Evolutionary conservation across 1,284 basidiomycete genomes (phyloP).

Genomic region (Cutaneotrichosporon mucoides): DNA sequence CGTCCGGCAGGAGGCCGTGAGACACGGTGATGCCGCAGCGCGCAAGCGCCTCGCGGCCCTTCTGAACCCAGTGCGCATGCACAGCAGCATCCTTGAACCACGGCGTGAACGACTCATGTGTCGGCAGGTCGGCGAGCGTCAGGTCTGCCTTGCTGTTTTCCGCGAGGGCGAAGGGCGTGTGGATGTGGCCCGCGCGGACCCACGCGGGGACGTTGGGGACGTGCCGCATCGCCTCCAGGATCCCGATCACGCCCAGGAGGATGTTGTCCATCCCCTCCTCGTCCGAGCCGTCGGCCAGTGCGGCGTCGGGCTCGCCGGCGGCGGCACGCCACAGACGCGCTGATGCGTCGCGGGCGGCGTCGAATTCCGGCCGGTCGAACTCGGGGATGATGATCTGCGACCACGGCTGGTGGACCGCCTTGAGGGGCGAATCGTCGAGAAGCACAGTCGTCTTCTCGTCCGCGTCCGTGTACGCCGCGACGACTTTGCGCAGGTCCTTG

Average conservation of each 20-base stretch:
- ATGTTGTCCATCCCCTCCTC: constrained; percentile 31
- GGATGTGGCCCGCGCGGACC: constrained; percentile 40
- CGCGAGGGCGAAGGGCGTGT: not conserved
- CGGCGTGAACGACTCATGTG: constrained; percentile 27
- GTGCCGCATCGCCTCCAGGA: constrained; percentile 36
- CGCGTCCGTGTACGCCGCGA: constrained; percentile 24
- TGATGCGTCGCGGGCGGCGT: not conserved
- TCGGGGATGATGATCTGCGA: constrained; percentile 46
- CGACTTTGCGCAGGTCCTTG: constrained; percentile 45
- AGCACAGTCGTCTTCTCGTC: constrained; percentile 35
- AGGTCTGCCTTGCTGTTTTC: not conserved
- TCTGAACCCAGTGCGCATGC: constrained; percentile 26
- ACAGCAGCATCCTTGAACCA: constrained; percentile 27
- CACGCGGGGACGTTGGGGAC: constrained; percentile 44
- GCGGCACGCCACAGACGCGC: not conserved
- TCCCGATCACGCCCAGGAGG: constrained; percentile 44
- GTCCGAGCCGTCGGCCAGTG: not conserved
- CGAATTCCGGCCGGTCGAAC: constrained; percentile 31
- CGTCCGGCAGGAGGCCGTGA: constrained; percentile 22
- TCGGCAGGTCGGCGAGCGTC: constrained; percentile 29
- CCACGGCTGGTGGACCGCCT: constrained; percentile 47
- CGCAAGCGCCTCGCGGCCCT: constrained; percentile 29
- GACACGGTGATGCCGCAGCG: constrained; percentile 31
- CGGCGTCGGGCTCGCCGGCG: not conserved
- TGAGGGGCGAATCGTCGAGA: constrained; percentile 47